Percentiles rank a stretch among this genome's conserved stretches.
phyloP scores from a whole-genome alignment of 2,329 filamentous ascomycete genomes.

The Penicillium sp. region DNA sequence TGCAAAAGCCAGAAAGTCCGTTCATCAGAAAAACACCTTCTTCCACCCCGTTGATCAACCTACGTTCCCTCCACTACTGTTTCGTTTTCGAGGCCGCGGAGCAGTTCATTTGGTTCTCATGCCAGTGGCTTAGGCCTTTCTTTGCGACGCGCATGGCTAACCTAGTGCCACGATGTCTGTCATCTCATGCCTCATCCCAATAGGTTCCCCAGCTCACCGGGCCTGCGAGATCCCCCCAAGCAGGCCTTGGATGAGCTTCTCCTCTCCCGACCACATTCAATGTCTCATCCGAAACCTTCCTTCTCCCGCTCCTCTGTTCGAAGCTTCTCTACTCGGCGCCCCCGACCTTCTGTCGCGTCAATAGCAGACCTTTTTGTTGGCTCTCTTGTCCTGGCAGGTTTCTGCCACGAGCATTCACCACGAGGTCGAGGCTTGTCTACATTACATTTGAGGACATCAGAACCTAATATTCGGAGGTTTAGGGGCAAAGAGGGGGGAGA shows the following conservation, averaged over 20 bases:
- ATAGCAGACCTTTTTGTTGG: slow-evolving; percentile 56
- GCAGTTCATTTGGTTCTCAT: slow-evolving; percentile 9
- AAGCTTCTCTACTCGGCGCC: slow-evolving; percentile 30
- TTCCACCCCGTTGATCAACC: slow-evolving; percentile 8
- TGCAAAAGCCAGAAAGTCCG: slow-evolving; percentile 27
- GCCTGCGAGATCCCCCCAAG: slow-evolving; percentile 50
- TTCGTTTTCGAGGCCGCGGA: slow-evolving; percentile 10
- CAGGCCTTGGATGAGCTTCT: slow-evolving; percentile 36
- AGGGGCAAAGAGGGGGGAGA: slow-evolving; percentile 16
- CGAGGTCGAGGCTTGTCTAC: slow-evolving; percentile 31
- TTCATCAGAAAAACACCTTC: slow-evolving; percentile 26
- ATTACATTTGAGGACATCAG: slow-evolving; percentile 17
- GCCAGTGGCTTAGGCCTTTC: slow-evolving; percentile 21
- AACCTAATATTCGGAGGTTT: slow-evolving; percentile 18
- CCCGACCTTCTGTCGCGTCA: slow-evolving; percentile 32
- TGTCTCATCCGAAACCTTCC: slow-evolving; percentile 29
- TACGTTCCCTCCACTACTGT: slow-evolving; percentile 3
- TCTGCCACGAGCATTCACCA: slow-evolving; percentile 51
- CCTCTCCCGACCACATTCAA: slow-evolving; percentile 25
- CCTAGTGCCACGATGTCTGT: slow-evolving; percentile 57
- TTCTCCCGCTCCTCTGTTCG: slow-evolving; percentile 27
- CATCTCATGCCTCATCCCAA: slow-evolving; percentile 64
- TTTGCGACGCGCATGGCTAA: slow-evolving; percentile 36
- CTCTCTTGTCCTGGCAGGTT: slow-evolving; percentile 53
- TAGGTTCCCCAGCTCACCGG: slow-evolving; percentile 53